Base-by-base conservation (phyloP, 176 grass and related monocot genomes). In the Oryza longistaminata region DNA sequence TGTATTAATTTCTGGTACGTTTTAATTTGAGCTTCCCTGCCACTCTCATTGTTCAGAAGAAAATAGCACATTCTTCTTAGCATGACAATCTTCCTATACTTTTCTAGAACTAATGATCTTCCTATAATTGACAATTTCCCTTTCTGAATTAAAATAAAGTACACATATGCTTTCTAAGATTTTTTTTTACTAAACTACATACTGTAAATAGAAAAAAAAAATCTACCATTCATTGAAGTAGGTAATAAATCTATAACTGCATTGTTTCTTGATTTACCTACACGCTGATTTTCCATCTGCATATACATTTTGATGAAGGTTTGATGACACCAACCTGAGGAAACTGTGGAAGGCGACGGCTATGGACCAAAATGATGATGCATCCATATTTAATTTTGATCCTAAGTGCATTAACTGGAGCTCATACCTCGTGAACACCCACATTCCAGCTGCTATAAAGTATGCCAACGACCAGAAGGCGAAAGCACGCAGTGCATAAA, bases 291-390 rank as follows among this genome's bases (percentile, higher is more conserved):
- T 61, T 1, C 60, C 1, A 5, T 11, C 11, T 33, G 19, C 74
- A 4, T 33, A 9, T 26, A 33, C n/a, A 6, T 34, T 52, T 33
- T 8, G 19, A 39, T 0, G 5, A 77, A 34, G 79, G 8, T 81
- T 81, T 58, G 79, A 81, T 25, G 67, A 81, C 67, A 71, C 79
- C 1, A 81, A 71, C 79, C 22, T 73, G 52, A 73, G 37, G 21
- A 73, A 53, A 1, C 15, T 83, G 53, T 64, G 68, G 80, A 82
- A 12, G 35, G 34, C 53, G 71, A 29, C 15, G 24, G 58, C 58
- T 0, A 71, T 58, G 9, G 14, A 61, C 2, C 21, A 37, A 52
- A 71, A 37, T 37, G 35, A 55, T 8, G 48, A 26, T 40, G 21
- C 39, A 27, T 6, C 9, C n/a, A 2, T 13, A 3, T 72, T 71